Base-by-base conservation (phyloP, 192 early-diverging fungal species). In the Coemansia sp. region DNA sequence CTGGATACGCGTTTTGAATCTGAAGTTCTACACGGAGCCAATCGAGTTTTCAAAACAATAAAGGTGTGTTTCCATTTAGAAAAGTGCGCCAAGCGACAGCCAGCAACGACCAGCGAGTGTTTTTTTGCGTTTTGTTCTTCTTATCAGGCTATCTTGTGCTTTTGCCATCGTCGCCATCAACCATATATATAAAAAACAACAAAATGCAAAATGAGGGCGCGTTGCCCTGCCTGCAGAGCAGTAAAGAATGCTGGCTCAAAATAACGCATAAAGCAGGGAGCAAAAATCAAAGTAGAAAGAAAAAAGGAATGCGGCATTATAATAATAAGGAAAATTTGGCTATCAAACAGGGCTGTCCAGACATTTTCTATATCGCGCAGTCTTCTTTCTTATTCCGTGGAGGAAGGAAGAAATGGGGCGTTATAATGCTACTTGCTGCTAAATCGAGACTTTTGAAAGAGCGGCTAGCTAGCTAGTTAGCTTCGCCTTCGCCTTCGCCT, bases 1-100 rank as follows among this genome's bases (percentile, higher is more conserved):
- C 79, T 96, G 94, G 32, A 91, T 88, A 16, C 96, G 84, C 14
- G 95, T 95, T 49, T 82, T 82, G 78, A 98, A 95, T 54, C 86
- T 85, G 71, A 98, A 98, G 29, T 72, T 79, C 92, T 95, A 78
- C 58, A 54, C 14, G 30, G 23, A 23, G 50, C 13, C 39, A 42
- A 13, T 9, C 3, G 11, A 16, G 32, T n/a, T n/a, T n/a, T n/a
- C n/a, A n/a, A n/a, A n/a, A n/a, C n/a, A n/a, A n/a, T n/a, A n/a
- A n/a, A n/a, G n/a, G n/a, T n/a, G n/a, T n/a, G n/a, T n/a, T n/a
- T n/a, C n/a, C n/a, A n/a, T n/a, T n/a, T n/a, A n/a, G n/a, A n/a
- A n/a, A n/a, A n/a, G n/a, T n/a, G n/a, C n/a, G n/a, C n/a, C n/a
- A n/a, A n/a, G n/a, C n/a, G n/a, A n/a, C n/a, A n/a, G n/a, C n/a